A percentile compares a stretch with the other conserved stretches of the same genome.
phyloP scores from a whole-genome alignment of 139 green algal genomes.

The Chlamydomonas applanata region DNA sequence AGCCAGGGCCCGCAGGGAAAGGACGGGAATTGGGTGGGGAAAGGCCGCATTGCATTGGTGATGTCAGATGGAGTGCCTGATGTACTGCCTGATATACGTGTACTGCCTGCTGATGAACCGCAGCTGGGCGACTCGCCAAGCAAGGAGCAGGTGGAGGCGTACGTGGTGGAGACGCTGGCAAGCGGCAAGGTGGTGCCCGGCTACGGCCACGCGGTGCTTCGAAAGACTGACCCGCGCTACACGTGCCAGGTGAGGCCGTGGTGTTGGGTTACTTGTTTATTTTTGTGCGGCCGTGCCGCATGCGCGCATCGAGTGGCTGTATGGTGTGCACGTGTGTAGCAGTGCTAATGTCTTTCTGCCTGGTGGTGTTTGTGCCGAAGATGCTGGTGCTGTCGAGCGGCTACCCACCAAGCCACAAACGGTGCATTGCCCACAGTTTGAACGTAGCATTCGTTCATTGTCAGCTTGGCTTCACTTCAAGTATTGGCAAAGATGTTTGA shows the following conservation, averaged over 20 bases:
- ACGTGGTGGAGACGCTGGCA: constrained; percentile 88
- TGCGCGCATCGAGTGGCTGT: not conserved
- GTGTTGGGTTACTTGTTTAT: not conserved
- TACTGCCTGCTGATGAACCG: too few relatives aligned
- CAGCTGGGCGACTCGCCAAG: constrained; percentile 76
- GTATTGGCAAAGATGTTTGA: too few relatives aligned
- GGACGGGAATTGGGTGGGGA: too few relatives aligned
- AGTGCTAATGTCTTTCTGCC: not conserved
- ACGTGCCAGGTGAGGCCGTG: constrained; percentile 67
- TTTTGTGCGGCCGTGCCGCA: not conserved
- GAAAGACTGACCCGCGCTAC: constrained; percentile 97
- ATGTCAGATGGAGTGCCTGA: too few relatives aligned
- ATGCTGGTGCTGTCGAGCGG: not conserved
- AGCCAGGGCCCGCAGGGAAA: too few relatives aligned
- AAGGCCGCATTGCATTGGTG: too few relatives aligned
- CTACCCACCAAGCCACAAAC: too few relatives aligned
- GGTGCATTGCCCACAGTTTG: too few relatives aligned
- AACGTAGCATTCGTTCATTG: too few relatives aligned
- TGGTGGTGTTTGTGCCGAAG: too few relatives aligned
- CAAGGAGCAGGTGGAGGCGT: constrained; percentile 86
- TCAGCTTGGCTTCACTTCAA: too few relatives aligned
- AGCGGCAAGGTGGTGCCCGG: constrained; percentile 94
- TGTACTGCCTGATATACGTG: too few relatives aligned
- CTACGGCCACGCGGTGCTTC: constrained; percentile 96
- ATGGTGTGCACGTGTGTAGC: not conserved